Evolutionary conservation across 2,329 filamentous ascomycete genomes (phyloP).

Genomic region (Trichoderma sp.): DNA sequence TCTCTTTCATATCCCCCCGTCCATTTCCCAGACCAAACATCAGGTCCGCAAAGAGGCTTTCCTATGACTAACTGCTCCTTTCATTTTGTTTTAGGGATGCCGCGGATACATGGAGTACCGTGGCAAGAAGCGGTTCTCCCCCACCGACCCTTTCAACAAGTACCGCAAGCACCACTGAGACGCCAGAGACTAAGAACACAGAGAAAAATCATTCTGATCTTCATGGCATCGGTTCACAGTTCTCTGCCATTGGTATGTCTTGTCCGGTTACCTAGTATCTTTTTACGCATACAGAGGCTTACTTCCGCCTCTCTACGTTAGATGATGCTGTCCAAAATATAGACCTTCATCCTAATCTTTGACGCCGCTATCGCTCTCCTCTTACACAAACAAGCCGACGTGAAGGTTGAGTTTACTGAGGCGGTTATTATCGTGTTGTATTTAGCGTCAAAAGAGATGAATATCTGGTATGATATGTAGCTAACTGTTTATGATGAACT

Average conservation of each 20-base stretch:
- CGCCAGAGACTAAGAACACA: neutral
- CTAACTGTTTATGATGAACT: neutral
- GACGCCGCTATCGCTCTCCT: neutral
- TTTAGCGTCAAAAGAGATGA: neutral
- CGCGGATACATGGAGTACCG: neutral
- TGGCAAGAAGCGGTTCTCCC: neutral
- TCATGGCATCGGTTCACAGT: neutral
- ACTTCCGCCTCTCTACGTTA: neutral
- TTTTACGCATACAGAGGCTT: neutral
- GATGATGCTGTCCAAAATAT: neutral
- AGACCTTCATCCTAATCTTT: neutral
- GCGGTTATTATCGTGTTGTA: neutral
- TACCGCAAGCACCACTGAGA: neutral
- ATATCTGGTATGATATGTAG: neutral
- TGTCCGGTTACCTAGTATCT: fast-evolving
- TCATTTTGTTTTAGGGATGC: neutral
- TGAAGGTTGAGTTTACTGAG: neutral
- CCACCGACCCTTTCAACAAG: neutral
- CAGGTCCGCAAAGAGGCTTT: neutral
- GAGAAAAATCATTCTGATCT: neutral
- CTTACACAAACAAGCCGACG: neutral
- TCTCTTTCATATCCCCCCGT: neutral
- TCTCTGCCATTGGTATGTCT: neutral
- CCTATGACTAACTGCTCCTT: neutral
- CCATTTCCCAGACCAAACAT: neutral